Conservation (phyloP, 1,139 yeast species). For the Blastobotrys niveus region DNA sequence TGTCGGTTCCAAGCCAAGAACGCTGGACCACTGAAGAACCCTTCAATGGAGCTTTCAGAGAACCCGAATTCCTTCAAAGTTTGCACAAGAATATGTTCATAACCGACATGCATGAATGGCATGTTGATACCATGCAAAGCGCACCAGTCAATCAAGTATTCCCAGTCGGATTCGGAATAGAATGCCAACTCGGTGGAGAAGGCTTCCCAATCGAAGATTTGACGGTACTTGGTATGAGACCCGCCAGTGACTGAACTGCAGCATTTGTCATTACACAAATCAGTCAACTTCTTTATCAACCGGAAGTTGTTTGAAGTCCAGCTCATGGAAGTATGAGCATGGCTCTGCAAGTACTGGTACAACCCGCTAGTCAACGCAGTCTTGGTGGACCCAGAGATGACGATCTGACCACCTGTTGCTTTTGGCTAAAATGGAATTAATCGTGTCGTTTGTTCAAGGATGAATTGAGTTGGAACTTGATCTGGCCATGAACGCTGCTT, state of each 20-base stretch:
- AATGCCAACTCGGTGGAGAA: conserved; percentile 16
- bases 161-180: conserved; percentile 18
- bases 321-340: conserved; percentile 17
- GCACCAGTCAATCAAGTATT: conserved; percentile 19
- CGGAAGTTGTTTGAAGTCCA: conserved; percentile 16
- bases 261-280: conserved; percentile 7
- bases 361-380: conserved; percentile 16
- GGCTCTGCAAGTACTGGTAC: conserved; percentile 15
- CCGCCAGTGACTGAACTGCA: not conserved
- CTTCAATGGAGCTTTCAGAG: conserved; percentile 11
- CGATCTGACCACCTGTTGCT: not conserved
- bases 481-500: not conserved
- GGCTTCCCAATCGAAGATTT: conserved; percentile 13
- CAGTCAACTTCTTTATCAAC: conserved; percentile 11
- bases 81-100: conserved; percentile 17
- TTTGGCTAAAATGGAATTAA: not conserved
- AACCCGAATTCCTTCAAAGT: conserved; percentile 14
- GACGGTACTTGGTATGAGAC: not conserved
- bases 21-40: conserved; percentile 17
- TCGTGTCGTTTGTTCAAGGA: too few relatives aligned
- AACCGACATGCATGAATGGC: conserved; percentile 19
- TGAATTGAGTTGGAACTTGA: not conserved
- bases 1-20: conserved; percentile 19
- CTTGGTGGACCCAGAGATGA: conserved; percentile 14
- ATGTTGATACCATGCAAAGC: conserved; percentile 18